Conservation (phyloP, 106 monocot genomes). For the Dendrobium huoshanense region DNA sequence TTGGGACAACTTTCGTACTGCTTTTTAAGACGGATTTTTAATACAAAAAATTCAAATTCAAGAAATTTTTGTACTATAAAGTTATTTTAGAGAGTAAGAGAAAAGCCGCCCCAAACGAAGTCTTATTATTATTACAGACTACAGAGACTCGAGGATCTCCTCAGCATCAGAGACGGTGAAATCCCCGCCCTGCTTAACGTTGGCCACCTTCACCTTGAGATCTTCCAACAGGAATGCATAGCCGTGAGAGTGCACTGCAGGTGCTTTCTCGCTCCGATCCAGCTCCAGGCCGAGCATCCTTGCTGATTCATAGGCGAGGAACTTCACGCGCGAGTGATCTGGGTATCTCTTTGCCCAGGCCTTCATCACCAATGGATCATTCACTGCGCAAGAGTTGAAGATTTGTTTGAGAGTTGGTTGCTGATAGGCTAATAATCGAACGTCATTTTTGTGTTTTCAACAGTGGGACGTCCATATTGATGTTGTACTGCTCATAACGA, state of each 20-base stretch:
- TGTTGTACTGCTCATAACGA: no score
- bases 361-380: constrained; percentile 93
- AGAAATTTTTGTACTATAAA: no score
- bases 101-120: no score
- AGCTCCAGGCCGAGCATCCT: constrained; percentile 81
- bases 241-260: constrained; percentile 63
- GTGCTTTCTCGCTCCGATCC: constrained; percentile 80
- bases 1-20: no score
- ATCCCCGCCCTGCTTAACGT: constrained; percentile 80
- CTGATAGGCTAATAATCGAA: no score
- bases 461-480: no score
- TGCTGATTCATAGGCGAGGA: constrained; percentile 79
- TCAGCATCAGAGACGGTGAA: constrained; percentile 91
- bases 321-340: constrained; percentile 78
- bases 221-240: constrained; percentile 75
- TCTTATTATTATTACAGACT: no score
- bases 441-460: no score
- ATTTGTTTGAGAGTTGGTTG: no score
- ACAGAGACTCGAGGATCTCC: constrained; percentile 74
- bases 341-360: constrained; percentile 91
- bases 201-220: constrained; percentile 68
- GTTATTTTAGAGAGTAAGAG: no score
- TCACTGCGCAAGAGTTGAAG: constrained; percentile 35
- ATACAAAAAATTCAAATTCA: no score
- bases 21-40: no score